Conservation (phyloP, 306 rosid genomes). For the Quercus bicolor region DNA sequence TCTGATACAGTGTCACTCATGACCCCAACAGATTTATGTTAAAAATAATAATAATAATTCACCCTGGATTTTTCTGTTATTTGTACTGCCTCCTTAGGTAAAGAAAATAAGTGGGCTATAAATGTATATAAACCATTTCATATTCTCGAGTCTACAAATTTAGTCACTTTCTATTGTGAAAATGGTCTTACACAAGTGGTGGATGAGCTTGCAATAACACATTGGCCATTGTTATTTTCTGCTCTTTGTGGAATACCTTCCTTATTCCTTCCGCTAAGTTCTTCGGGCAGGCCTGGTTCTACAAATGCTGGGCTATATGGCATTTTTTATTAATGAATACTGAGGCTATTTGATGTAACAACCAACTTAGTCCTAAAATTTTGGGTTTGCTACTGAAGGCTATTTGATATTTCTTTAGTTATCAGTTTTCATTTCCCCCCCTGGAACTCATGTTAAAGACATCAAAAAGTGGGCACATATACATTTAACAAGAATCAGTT, state of each 20-base stretch:
- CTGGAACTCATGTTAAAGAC: background rate
- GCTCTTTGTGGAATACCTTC: background rate
- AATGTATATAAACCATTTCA: background rate
- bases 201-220: background rate
- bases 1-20: background rate
- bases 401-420: background rate
- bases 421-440: background rate
- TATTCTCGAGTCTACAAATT: background rate
- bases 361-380: no score
- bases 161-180: background rate
- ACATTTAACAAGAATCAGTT: background rate
- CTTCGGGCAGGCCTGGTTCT: background rate
- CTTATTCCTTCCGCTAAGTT: background rate
- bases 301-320: background rate
- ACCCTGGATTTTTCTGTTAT: background rate
- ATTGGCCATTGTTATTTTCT: background rate
- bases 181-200: background rate
- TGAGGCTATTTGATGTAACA: no score
- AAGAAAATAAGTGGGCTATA: background rate
- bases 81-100: background rate
- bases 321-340: background rate
- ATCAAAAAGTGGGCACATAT: background rate
- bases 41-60: background rate
- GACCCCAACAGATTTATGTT: background rate
- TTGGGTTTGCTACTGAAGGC: background rate